Base-by-base conservation (phyloP, 495 filamentous ascomycete species). In the Pyronema domesticum region DNA sequence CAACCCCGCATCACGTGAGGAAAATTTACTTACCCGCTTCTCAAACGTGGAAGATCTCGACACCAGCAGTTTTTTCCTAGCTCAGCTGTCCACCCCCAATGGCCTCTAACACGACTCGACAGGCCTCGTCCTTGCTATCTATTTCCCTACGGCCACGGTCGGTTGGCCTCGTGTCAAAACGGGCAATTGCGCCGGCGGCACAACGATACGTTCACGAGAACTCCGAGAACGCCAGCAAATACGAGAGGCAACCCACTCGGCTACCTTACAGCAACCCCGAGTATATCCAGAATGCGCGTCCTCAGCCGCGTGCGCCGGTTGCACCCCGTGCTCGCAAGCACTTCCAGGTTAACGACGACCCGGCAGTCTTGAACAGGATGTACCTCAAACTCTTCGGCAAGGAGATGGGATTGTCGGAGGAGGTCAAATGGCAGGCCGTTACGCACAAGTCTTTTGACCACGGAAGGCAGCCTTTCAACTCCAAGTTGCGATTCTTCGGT, bases 401-500 rank as follows among this genome's bases (percentile, higher is more conserved):
- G 52, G 74, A 76, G 53, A 23, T 57, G 49, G 83, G 85, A 59
- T 74, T 96, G 57, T 80, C 80, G 36, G 87, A 95, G 2, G 88
- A 96, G 70, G 73, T 89, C 60, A 95, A 95, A 70, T 99, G 89
- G 91, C 74, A 95, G 59, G 89, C 89, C 9, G 77, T 99, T 55
- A 99, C 91, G 39, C 91, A 99, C 68, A 95, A 95, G 79, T 94
- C 86, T 69, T 96, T 95, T 67, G 91, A 96, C 70, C 86, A 95
- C 61, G 91, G 87, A 47, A 74, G 86, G 64, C 80, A 88, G 71
- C 88, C 88, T 9, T 95, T 84, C 71, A 99, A 96, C 68, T 89
- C 95, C 57, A 79, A 88, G 55, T 73, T 99, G 67, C 82, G 83
- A n/a, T 88, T 83, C 58, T 72, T 94, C 37, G 91, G 91, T 94